Evolutionary conservation across 345 rosid species (phyloP).

Genomic region (Aquilaria sinensis): DNA sequence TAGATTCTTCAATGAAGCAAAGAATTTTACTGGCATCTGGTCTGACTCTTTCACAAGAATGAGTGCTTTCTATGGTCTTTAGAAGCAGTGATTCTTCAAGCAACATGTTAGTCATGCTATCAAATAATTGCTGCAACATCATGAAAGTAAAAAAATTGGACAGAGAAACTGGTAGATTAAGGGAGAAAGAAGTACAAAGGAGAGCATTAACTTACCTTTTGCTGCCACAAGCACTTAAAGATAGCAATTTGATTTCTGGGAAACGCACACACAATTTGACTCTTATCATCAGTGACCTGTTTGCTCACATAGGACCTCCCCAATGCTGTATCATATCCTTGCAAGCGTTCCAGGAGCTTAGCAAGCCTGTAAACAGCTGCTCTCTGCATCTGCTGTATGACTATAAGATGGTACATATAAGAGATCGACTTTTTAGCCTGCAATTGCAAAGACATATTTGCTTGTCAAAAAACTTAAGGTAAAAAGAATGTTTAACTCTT

Average conservation of each 20-base stretch:
- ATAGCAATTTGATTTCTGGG: constrained; percentile 44
- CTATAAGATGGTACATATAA: constrained; percentile 75
- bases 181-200: neutral
- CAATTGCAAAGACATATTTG: constrained; percentile 4
- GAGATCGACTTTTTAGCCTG: constrained; percentile 67
- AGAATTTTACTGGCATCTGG: constrained; percentile 37
- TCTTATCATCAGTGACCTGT: constrained; percentile 16
- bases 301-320: constrained; percentile 32
- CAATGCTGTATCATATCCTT: constrained; percentile 32
- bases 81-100: constrained; percentile 57
- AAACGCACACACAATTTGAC: constrained; percentile 29
- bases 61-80: constrained; percentile 50
- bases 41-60: constrained; percentile 53
- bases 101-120: constrained; percentile 43
- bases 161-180: too few species aligned
- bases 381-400: constrained; percentile 71
- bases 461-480: constrained; percentile 16
- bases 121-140: constrained; percentile 65
- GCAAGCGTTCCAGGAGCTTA: constrained; percentile 39
- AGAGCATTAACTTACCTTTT: constrained; percentile 51
- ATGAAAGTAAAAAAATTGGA: constrained; percentile 1
- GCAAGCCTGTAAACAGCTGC: constrained; percentile 52
- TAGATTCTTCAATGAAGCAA: constrained; percentile 44
- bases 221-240: constrained; percentile 64
- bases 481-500: neutral